phyloP scores from a whole-genome alignment of 805 yeast species.

The Candida yuanshanica region DNA sequence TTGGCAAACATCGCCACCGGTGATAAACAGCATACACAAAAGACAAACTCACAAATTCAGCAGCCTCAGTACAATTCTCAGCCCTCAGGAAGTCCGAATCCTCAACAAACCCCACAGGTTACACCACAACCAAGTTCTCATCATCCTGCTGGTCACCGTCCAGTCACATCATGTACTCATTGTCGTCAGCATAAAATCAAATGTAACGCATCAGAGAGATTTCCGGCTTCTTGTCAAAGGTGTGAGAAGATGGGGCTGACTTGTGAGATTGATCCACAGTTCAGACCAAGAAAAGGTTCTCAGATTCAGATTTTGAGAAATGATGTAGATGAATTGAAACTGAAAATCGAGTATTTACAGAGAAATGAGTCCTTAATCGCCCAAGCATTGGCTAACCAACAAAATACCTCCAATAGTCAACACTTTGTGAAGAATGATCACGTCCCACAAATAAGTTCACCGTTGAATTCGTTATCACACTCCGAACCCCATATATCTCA shows the following conservation, averaged over 20 bases:
- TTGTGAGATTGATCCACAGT: slow-evolving; percentile 89
- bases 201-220: slow-evolving; percentile 83
- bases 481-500: slow-evolving; percentile 5
- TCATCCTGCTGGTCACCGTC: slow-evolving; percentile 60
- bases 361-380: slow-evolving; percentile 65
- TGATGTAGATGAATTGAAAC: slow-evolving; percentile 76
- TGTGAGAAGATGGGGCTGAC: slow-evolving; percentile 74
- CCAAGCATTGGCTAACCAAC: slow-evolving; percentile 42
- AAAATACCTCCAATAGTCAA: slow-evolving; percentile 2
- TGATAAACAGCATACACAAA: background rate
- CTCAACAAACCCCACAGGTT: background rate
- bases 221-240: slow-evolving; percentile 76
- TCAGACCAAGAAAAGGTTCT: slow-evolving; percentile 86
- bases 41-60: background rate
- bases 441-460: slow-evolving; percentile 18
- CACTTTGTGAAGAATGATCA: slow-evolving; percentile 11
- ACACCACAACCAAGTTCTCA: slow-evolving; percentile 3
- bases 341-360: slow-evolving; percentile 61
- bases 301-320: slow-evolving; percentile 79
- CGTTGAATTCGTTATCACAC: slow-evolving; percentile 9
- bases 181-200: slow-evolving; percentile 93
- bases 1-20: slow-evolving; percentile 12
- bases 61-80: background rate
- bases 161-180: slow-evolving; percentile 89
- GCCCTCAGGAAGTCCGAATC: background rate